phyloP scores from a whole-genome alignment of 2,329 filamentous ascomycete genomes.

The Cladorrhinum sp. region DNA sequence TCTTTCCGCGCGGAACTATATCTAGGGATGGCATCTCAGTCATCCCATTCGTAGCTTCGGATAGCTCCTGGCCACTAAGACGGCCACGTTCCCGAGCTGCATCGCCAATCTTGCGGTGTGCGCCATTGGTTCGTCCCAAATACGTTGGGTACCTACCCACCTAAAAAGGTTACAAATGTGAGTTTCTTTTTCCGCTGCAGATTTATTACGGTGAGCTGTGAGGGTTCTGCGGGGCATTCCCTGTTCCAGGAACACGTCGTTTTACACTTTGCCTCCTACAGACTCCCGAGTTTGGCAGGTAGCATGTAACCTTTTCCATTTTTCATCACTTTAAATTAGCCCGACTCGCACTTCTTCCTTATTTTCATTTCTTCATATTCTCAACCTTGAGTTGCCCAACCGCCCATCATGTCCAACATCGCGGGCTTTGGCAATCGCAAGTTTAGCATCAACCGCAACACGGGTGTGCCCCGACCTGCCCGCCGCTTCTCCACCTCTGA shows the following conservation, averaged over 20 bases:
- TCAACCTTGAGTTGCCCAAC: neutral
- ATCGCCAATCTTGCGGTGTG: conserved; percentile 7
- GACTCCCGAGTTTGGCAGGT: neutral
- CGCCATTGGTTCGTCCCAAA: neutral
- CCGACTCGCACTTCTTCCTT: neutral
- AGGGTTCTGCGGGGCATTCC: neutral
- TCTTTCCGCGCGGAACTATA: neutral
- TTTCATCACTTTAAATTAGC: neutral
- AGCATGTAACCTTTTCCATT: neutral
- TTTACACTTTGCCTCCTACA: neutral
- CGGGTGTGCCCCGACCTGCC: conserved; percentile 54
- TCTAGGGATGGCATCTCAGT: neutral
- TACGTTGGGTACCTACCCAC: no score
- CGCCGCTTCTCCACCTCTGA: conserved; percentile 60
- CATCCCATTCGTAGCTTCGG: conserved; percentile 1
- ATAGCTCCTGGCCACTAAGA: conserved; percentile 2
- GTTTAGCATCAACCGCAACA: conserved; percentile 66
- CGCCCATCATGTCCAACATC: conserved; percentile 36
- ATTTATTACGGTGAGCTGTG: neutral
- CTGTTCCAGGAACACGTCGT: neutral
- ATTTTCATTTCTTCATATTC: neutral
- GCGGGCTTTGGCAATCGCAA: conserved; percentile 52
- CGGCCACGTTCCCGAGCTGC: conserved; percentile 9
- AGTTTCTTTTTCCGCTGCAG: neutral
- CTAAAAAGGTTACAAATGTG: neutral